Percentiles rank a stretch among this genome's conserved stretches.
Conservation (phyloP, 768 basidiomycete species). For the Thelephora aurantiotincta region DNA sequence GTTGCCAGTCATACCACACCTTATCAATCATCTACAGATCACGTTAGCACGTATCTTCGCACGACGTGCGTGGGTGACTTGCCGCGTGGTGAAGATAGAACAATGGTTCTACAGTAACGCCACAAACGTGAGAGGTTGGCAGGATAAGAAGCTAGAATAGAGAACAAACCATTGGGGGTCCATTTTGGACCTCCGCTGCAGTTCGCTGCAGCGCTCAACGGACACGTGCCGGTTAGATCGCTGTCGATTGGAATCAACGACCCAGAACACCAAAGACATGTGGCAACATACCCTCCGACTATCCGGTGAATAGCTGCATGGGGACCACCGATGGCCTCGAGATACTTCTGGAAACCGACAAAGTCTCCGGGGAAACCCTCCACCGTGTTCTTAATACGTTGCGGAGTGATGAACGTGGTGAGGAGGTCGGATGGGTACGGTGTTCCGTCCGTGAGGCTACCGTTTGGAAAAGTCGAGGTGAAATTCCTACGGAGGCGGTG, state of each 20-base stretch:
- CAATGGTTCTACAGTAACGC: conserved; percentile 15
- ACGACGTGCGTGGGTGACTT: background rate
- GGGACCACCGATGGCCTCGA: conserved; percentile 16
- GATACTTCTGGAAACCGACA: conserved; percentile 16
- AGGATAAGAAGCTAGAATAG: background rate
- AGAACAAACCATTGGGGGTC: background rate
- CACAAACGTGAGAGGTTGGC: background rate
- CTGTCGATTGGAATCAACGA: too few relatives aligned
- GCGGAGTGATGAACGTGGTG: conserved; percentile 13
- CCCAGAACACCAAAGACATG: too few relatives aligned
- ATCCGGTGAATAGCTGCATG: conserved; percentile 20
- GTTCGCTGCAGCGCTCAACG: conserved; percentile 1
- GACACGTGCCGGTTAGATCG: conserved; percentile 18
- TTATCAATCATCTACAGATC: conserved; percentile 20
- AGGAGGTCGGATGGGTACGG: conserved; percentile 8
- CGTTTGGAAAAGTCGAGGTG: conserved; percentile 16
- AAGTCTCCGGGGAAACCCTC: conserved; percentile 17
- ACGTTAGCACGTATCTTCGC: background rate
- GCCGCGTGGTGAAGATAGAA: conserved; percentile 24
- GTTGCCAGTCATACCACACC: conserved; percentile 24
- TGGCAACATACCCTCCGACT: conserved; percentile 14
- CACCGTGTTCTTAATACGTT: conserved; percentile 13
- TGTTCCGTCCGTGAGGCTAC: background rate
- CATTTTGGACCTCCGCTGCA: background rate
- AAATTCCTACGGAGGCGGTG: conserved; percentile 21